Conservation (phyloP, 768 basidiomycete species). For the Mycena indigotica region DNA sequence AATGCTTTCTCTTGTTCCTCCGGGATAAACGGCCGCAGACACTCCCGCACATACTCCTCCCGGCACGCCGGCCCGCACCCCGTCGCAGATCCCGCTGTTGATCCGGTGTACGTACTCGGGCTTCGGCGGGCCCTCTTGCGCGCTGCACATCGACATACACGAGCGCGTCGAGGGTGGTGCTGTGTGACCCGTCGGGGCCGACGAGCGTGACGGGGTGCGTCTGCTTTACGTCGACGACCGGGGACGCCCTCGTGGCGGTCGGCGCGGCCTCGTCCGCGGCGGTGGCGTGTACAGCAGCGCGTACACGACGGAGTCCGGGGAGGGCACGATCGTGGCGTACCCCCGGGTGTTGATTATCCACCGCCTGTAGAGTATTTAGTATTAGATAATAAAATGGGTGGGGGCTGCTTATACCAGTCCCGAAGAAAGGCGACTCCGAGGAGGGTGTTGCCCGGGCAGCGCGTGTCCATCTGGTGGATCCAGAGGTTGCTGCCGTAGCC, state of each 20-base stretch:
- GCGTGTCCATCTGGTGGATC: conserved; percentile 49
- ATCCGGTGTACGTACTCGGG: conserved; percentile 49
- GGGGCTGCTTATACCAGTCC: conserved; percentile 42
- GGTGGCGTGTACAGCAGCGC: conserved; percentile 45
- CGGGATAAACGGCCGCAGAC: conserved; percentile 47
- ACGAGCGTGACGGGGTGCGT: conserved; percentile 31
- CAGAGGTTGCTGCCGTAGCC: conserved; percentile 56
- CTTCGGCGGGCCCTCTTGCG: conserved; percentile 33
- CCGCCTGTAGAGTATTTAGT: conserved; percentile 36
- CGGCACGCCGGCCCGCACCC: conserved; percentile 39
- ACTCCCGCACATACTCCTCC: conserved; percentile 43
- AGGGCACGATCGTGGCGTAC: conserved; percentile 50
- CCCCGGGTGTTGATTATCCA: conserved; percentile 50
- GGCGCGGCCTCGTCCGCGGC: conserved; percentile 39
- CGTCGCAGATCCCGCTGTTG: conserved; percentile 48
- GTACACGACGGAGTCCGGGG: conserved; percentile 43
- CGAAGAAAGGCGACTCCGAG: conserved; percentile 41
- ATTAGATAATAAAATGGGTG: not conserved
- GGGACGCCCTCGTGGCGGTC: conserved; percentile 47
- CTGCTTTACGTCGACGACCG: conserved; percentile 42
- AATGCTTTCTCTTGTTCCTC: too few relatives aligned
- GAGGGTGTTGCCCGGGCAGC: conserved; percentile 47
- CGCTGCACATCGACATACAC: conserved; percentile 43
- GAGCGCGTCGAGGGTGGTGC: conserved; percentile 32
- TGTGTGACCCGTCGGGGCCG: conserved; percentile 2